Evolutionary conservation across 2,329 filamentous ascomycete genomes (phyloP), one percentile per base, ranked within the genome.

Genomic region (Neofusicoccum laricinum): DNA sequence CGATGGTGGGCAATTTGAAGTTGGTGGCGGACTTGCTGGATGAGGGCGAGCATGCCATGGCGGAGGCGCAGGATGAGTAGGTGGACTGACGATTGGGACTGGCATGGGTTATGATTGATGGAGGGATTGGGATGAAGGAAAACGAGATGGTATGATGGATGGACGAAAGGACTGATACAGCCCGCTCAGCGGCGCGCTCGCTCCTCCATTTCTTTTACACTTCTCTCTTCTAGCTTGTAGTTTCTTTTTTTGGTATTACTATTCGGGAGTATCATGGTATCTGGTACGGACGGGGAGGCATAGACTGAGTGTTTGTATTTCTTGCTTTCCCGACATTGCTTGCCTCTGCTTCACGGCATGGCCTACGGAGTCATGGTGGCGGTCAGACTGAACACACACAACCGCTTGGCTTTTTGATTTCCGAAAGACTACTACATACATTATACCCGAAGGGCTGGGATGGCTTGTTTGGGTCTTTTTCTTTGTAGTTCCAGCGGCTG

Each of bases 21-120:
- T 91, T 89, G 76, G 91, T 99, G 61, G 91, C 91, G 67, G 90
- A 92, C 69, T 82, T 97, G 77, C 79, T 99, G 73, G 94, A 99
- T 77, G 95, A 99, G 76, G 93, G 92, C 1, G 95, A 99, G 82
- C 90, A 95, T 77, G 81, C 97, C 69, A 90, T 96, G 85, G 87
- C 87, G 51, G 91, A 93, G 73, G 75, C 72, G 17, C 41, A 46
- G 30, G 50, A 64, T 19, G 48, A 43, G 40, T 63, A 25, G 17
- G 6, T 41, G 17, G 48, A 48, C 12, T 30, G 59, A 51, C 21
- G 15, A 41, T 21, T 55, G 55, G 10, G 32, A 17, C 4, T 43
- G 34, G 12, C 11, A 48, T 4, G 19, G n/a, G 25, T 15, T n/a
- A 45, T 15, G 7, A 25, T 15, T 11, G 38, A 30, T 43, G 40